Evolutionary conservation across 2,329 filamentous ascomycete species (phyloP).

Genomic region (Pseudonectria buxi): DNA sequence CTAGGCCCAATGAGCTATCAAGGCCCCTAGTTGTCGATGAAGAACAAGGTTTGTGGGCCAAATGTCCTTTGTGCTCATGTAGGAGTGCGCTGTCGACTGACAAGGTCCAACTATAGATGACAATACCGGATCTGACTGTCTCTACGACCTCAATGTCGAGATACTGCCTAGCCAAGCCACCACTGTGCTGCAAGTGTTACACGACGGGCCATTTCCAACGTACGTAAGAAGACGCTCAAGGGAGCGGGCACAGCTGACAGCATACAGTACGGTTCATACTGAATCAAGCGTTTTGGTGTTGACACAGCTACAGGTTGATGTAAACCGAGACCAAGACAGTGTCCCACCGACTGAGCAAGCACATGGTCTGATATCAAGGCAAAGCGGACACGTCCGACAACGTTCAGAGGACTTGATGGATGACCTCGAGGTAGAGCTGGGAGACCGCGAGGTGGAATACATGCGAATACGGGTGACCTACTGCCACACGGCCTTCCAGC

Average conservation of each 20-base stretch:
- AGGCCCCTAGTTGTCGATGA: no score
- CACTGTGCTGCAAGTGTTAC: conserved; percentile 39
- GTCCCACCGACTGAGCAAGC: no score
- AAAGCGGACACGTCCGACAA: conserved; percentile 24
- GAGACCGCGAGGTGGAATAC: conserved; percentile 41
- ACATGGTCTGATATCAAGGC: conserved; percentile 2
- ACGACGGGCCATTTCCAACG: conserved; percentile 37
- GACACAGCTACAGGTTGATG: conserved; percentile 36
- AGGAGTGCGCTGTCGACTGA: conserved; percentile 1
- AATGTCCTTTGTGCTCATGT: no score
- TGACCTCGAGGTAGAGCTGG: conserved; percentile 51
- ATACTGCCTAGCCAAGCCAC: conserved; percentile 36
- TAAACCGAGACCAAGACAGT: conserved; percentile 1
- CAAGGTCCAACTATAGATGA: conserved; percentile 19
- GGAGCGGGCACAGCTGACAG: conserved; percentile 1
- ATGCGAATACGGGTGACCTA: conserved; percentile 48
- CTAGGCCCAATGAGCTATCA: background rate
- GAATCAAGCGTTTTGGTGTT: conserved; percentile 43
- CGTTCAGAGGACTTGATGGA: conserved; percentile 51
- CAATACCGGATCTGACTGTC: conserved; percentile 37
- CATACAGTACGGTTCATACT: conserved; percentile 32
- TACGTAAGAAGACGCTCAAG: conserved; percentile 19
- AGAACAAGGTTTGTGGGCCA: conserved; percentile 15
- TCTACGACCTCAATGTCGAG: conserved; percentile 43
- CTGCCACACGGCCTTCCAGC: conserved; percentile 48